phyloP scores from a whole-genome alignment of 768 basidiomycete genomes.

The Boletus subparvulus region DNA sequence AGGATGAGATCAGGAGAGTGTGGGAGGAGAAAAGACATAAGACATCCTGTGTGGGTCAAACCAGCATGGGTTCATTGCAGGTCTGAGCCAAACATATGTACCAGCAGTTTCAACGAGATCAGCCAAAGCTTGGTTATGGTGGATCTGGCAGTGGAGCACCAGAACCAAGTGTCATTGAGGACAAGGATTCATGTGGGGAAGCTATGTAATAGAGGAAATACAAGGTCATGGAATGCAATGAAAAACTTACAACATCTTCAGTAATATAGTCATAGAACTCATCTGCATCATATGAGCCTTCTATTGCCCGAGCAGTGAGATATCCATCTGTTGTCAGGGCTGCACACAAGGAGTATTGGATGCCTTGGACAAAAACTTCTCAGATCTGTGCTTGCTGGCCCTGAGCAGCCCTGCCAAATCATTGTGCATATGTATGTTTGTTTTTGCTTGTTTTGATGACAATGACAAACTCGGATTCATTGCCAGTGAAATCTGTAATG shows the following conservation, averaged over 20 bases:
- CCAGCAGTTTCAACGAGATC: no score
- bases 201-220: no score
- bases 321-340: not conserved
- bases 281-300: not conserved
- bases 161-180: no score
- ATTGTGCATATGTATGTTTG: not conserved
- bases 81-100: no score
- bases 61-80: no score
- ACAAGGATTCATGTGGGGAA: no score
- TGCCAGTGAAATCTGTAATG: not conserved
- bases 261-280: not conserved
- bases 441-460: constrained; percentile 1
- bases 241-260: not conserved
- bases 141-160: no score
- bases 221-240: no score
- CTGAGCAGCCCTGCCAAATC: not conserved
- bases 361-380: not conserved
- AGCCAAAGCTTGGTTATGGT: no score
- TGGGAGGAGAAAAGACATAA: no score
- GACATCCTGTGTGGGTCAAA: no score
- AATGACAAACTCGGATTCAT: not conserved
- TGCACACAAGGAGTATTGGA: not conserved
- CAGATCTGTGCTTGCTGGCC: not conserved
- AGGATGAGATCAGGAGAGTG: no score
- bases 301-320: not conserved